A percentile compares a stretch with the other conserved stretches of the same genome.
Conservation (phyloP, 2,329 filamentous ascomycete species). For the Esteya vermicola region DNA sequence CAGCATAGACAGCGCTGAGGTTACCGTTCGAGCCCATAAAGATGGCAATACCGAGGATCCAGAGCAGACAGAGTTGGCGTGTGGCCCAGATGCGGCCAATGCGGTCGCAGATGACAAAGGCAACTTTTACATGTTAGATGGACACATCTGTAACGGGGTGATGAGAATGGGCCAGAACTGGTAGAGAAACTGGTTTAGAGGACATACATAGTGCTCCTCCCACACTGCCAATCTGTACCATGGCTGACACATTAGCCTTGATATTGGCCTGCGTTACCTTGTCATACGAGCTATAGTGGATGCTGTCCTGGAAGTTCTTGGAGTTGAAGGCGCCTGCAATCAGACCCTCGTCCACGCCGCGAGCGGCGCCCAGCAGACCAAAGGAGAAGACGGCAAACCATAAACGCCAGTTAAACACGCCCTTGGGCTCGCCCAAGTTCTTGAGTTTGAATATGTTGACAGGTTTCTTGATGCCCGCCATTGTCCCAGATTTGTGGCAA, state of each 20-base stretch:
- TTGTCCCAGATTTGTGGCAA: no score
- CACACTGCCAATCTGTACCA: slow-evolving; percentile 70
- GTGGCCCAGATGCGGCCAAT: slow-evolving; percentile 51
- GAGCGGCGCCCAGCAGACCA: slow-evolving; percentile 60
- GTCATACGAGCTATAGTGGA: slow-evolving; percentile 40
- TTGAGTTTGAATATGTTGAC: slow-evolving; percentile 51
- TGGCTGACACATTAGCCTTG: slow-evolving; percentile 63
- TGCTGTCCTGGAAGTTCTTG: slow-evolving; percentile 45
- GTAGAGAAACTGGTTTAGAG: background rate
- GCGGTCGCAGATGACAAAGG: slow-evolving; percentile 43
- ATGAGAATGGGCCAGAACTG: background rate
- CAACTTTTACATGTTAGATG: no score
- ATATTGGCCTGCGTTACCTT: slow-evolving; percentile 46
- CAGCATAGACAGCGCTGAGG: slow-evolving; percentile 19
- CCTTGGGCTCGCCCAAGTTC: slow-evolving; percentile 50
- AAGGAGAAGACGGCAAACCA: slow-evolving; percentile 67
- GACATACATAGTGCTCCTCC: slow-evolving; percentile 37
- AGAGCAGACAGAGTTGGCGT: slow-evolving; percentile 39
- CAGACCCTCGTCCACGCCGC: slow-evolving; percentile 69
- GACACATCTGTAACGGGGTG: no score
- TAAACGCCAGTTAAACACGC: slow-evolving; percentile 63
- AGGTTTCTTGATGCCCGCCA: slow-evolving; percentile 32
- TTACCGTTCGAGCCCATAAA: slow-evolving; percentile 15
- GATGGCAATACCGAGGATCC: slow-evolving; percentile 29
- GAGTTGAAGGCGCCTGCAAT: slow-evolving; percentile 59